Evolutionary conservation across 2,329 filamentous ascomycete genomes (phyloP).

Genomic region (Penicillium digitatum): DNA sequence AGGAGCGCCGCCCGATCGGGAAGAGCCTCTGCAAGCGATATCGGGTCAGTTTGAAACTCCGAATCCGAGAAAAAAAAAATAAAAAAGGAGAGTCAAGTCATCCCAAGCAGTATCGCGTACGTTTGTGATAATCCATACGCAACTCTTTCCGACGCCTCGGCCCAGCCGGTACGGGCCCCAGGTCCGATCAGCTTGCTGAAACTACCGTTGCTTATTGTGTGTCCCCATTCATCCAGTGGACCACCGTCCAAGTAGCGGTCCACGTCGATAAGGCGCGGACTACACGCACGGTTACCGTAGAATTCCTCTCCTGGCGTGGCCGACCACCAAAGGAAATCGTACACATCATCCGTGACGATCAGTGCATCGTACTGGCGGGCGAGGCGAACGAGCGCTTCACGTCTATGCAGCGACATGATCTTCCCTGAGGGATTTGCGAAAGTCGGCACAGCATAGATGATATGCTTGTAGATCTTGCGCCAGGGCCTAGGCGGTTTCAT

Average conservation of each 20-base stretch:
- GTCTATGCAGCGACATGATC: slow-evolving; percentile 68
- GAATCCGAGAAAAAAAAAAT: not conserved
- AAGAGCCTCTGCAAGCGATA: slow-evolving; percentile 48
- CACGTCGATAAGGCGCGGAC: slow-evolving; percentile 75
- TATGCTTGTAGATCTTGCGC: slow-evolving; percentile 76
- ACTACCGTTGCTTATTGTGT: slow-evolving; percentile 78
- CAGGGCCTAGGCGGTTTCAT: slow-evolving; percentile 57
- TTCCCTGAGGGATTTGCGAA: slow-evolving; percentile 85
- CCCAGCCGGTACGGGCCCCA: slow-evolving; percentile 83
- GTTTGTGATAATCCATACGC: slow-evolving; percentile 57
- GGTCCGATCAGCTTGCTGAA: slow-evolving; percentile 86
- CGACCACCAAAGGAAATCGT: slow-evolving; percentile 85
- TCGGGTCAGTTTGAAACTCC: slow-evolving; percentile 12
- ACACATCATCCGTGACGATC: slow-evolving; percentile 87
- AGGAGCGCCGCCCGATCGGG: slow-evolving; percentile 57
- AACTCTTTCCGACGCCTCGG: slow-evolving; percentile 64
- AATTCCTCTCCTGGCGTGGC: slow-evolving; percentile 23
- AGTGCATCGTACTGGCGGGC: slow-evolving; percentile 77
- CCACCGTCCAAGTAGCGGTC: slow-evolving; percentile 64
- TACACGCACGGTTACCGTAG: slow-evolving; percentile 38
- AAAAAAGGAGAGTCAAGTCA: not conserved
- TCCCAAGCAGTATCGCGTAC: slow-evolving; percentile 40
- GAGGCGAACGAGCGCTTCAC: slow-evolving; percentile 66
- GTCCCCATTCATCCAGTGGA: slow-evolving; percentile 64
- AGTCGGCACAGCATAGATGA: slow-evolving; percentile 85